A percentile compares a stretch with the other conserved stretches of the same genome.
These are phyloP conservation scores for Pistacia vera DNA, from an alignment of 345 rosid species.

Conservation along the genomic window DNA sequence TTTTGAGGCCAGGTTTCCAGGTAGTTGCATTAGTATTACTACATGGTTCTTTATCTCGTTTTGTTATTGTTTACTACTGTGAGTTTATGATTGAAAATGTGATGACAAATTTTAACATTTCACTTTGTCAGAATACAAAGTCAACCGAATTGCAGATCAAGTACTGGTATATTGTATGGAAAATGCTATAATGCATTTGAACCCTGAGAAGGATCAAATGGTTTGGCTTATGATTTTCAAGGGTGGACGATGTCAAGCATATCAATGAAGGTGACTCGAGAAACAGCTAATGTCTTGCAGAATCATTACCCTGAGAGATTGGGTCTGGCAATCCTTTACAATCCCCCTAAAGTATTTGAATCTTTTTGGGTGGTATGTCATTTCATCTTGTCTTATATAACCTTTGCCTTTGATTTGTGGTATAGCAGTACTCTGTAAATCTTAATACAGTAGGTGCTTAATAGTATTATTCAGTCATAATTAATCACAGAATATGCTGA, in stretches of 20 bases:
- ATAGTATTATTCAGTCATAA: neutral
- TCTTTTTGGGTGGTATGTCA: conserved; percentile 57
- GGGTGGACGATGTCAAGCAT: conserved; percentile 60
- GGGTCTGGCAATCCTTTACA: conserved; percentile 66
- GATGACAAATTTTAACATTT: neutral
- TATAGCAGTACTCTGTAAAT: neutral
- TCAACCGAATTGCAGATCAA: conserved; percentile 55
- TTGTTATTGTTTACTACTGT: neutral
- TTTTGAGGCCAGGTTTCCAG: conserved; percentile 66
- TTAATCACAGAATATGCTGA: neutral
- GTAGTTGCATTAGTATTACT: conserved; percentile 29
- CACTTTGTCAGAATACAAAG: conserved; percentile 53
- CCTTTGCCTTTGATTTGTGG: neutral
- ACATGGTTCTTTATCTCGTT: neutral
- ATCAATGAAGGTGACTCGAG: conserved; percentile 63
- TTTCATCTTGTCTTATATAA: neutral
- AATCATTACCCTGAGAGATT: conserved; percentile 79
- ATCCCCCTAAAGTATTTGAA: conserved; percentile 78
- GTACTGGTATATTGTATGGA: conserved; percentile 77
- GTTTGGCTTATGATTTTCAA: conserved; percentile 79
- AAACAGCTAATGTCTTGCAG: conserved; percentile 72
- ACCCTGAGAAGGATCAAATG: conserved; percentile 67
- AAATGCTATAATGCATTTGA: conserved; percentile 57
- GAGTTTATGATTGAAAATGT: neutral
- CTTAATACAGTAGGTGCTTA: neutral